phyloP scores from a whole-genome alignment of 495 filamentous ascomycete genomes.

The Aspergillus cavernicola region DNA sequence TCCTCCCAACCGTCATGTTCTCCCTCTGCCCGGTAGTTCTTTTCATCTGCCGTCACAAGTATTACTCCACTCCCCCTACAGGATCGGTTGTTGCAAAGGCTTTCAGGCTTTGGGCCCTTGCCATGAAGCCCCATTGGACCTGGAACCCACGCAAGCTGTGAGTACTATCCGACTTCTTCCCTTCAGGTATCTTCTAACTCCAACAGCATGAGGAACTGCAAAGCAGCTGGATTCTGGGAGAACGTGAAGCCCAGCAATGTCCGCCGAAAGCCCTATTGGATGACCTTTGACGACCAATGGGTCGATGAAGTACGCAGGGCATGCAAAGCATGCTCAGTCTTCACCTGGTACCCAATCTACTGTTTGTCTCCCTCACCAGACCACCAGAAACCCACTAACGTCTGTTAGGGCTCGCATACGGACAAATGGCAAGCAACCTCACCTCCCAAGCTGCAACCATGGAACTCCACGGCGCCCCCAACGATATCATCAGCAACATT shows the following conservation, averaged over 20 bases:
- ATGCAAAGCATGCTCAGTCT: conserved; percentile 51
- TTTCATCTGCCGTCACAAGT: conserved; percentile 55
- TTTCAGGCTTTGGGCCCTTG: conserved; percentile 48
- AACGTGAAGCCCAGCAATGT: conserved; percentile 61
- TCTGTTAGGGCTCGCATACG: conserved; percentile 47
- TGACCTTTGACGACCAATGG: conserved; percentile 59
- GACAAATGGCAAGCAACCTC: conserved; percentile 61
- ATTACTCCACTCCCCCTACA: conserved; percentile 54
- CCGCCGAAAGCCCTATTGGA: conserved; percentile 52
- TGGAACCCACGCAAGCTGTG: conserved; percentile 46
- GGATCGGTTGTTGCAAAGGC: conserved; percentile 61
- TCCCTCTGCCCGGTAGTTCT: conserved; percentile 58
- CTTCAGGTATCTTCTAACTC: background rate
- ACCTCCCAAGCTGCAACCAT: conserved; percentile 50
- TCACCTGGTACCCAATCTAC: conserved; percentile 59
- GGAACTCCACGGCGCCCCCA: conserved; percentile 51
- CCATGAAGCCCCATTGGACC: conserved; percentile 59
- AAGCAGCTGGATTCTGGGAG: conserved; percentile 56
- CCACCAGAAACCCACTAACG: background rate
- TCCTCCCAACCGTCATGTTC: conserved; percentile 58
- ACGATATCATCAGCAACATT: conserved; percentile 70
- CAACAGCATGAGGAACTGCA: conserved; percentile 47
- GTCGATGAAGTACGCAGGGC: conserved; percentile 50
- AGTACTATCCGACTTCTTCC: conserved; percentile 6
- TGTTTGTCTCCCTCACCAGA: conserved; percentile 23